A percentile compares a stretch with the other conserved stretches of the same genome.
These are phyloP conservation scores for Pleurotus salmoneostramineus DNA, from an alignment of 768 basidiomycete species.

Conservation along the genomic window DNA sequence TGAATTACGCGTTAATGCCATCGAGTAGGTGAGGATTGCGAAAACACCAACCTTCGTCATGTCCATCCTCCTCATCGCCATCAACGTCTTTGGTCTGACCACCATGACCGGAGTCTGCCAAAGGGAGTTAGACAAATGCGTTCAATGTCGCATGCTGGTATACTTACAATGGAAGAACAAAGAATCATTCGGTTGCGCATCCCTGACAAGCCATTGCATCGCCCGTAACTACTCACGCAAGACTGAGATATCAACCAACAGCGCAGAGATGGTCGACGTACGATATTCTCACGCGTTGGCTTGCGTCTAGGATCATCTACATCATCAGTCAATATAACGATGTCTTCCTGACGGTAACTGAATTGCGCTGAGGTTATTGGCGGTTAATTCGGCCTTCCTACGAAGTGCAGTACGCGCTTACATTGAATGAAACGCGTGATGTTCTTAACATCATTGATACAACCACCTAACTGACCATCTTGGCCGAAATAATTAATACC, in stretches of 20 bases:
- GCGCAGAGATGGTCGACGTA: slow-evolving; percentile 24
- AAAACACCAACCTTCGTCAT: slow-evolving; percentile 59
- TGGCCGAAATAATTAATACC: slow-evolving; percentile 86
- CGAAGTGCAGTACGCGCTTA: not conserved
- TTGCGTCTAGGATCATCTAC: slow-evolving; percentile 49
- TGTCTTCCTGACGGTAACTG: slow-evolving; percentile 75
- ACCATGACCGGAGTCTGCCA: slow-evolving; percentile 86
- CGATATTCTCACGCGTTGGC: slow-evolving; percentile 83
- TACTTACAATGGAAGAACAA: slow-evolving; percentile 84
- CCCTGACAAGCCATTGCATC: slow-evolving; percentile 88
- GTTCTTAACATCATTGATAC: slow-evolving; percentile 89
- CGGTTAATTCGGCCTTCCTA: not conserved
- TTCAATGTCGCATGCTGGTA: not conserved
- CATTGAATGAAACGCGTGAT: slow-evolving; percentile 69
- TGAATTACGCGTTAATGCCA: not conserved
- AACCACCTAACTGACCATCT: slow-evolving; percentile 65
- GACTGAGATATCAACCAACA: not conserved
- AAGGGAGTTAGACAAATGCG: not conserved
- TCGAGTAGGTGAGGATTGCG: no score
- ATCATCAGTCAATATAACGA: slow-evolving; percentile 85
- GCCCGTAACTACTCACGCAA: slow-evolving; percentile 48
- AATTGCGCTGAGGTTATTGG: slow-evolving; percentile 38
- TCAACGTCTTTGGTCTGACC: slow-evolving; percentile 82
- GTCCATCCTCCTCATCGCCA: slow-evolving; percentile 83
- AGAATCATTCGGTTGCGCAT: slow-evolving; percentile 78